Percentiles rank a stretch among this genome's conserved stretches.
Conservation (phyloP, 345 rosid genomes). For the Psidium friedrichsthalianum region DNA sequence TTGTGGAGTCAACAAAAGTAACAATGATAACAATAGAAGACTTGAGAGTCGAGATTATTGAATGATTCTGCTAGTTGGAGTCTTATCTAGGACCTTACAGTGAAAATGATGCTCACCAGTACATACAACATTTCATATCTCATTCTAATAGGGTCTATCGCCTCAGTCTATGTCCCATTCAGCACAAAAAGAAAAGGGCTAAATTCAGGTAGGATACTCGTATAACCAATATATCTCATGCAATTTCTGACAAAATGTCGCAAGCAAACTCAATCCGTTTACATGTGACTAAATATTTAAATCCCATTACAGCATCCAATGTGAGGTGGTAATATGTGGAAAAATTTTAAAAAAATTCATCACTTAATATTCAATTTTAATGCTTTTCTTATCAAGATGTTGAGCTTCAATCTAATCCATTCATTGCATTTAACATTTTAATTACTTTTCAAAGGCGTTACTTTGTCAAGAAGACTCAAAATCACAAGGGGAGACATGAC, state of each 20-base stretch:
- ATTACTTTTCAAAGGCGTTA: neutral
- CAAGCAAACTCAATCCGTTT: neutral
- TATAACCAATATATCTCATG: neutral
- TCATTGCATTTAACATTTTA: neutral
- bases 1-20: neutral
- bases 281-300: neutral
- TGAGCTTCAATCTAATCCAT: neutral
- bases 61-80: neutral
- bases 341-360: neutral
- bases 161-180: neutral
- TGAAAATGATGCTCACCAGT: neutral
- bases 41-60: neutral
- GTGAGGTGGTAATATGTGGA: neutral
- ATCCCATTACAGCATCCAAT: neutral
- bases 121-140: neutral
- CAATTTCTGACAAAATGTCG: neutral
- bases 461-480: neutral
- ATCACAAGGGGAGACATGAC: neutral
- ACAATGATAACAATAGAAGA: neutral
- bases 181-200: neutral
- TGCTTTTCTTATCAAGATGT: neutral
- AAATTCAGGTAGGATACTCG: neutral
- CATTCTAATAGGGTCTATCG: neutral
- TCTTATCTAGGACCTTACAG: neutral
- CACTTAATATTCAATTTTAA: neutral